These are phyloP conservation scores for Backusella tarrabulga DNA, from an alignment of 192 early-diverging fungal genomes.

Conservation along the genomic window DNA sequence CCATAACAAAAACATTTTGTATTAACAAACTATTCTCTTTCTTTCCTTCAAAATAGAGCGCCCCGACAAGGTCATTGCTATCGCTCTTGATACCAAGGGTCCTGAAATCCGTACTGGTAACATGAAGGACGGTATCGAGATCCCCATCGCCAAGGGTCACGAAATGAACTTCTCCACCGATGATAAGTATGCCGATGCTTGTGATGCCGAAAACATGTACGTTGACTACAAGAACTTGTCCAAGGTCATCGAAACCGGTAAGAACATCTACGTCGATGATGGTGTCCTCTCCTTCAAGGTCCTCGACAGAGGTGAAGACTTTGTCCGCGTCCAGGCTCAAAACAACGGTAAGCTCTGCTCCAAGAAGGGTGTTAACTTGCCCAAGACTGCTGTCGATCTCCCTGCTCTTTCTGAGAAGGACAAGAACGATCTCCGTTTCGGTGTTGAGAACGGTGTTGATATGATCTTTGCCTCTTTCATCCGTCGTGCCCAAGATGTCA, in stretches of 20 bases:
- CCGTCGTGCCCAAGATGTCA: slow-evolving; percentile 84
- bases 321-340: slow-evolving; percentile 61
- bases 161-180: slow-evolving; percentile 70
- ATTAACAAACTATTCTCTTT: neutral
- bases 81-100: slow-evolving; percentile 81
- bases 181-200: slow-evolving; percentile 52
- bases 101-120: slow-evolving; percentile 78
- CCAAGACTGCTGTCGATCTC: slow-evolving; percentile 80
- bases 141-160: slow-evolving; percentile 66
- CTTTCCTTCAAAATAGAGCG: slow-evolving; percentile 15
- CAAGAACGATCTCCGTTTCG: slow-evolving; percentile 82
- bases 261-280: slow-evolving; percentile 85
- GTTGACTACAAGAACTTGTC: slow-evolving; percentile 77
- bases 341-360: slow-evolving; percentile 80
- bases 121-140: slow-evolving; percentile 58
- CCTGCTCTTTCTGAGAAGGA: slow-evolving; percentile 92
- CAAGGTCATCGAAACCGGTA: slow-evolving; percentile 64
- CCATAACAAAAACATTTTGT: neutral
- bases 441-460: slow-evolving; percentile 86
- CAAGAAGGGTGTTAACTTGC: slow-evolving; percentile 93
- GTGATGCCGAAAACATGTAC: slow-evolving; percentile 59
- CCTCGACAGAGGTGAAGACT: slow-evolving; percentile 54
- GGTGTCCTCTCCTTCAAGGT: slow-evolving; percentile 94
- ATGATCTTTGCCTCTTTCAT: slow-evolving; percentile 95
- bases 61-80: slow-evolving; percentile 53